Evolutionary conservation across 495 filamentous ascomycete species (phyloP).

Genomic region (Aspergillus avenaceus): DNA sequence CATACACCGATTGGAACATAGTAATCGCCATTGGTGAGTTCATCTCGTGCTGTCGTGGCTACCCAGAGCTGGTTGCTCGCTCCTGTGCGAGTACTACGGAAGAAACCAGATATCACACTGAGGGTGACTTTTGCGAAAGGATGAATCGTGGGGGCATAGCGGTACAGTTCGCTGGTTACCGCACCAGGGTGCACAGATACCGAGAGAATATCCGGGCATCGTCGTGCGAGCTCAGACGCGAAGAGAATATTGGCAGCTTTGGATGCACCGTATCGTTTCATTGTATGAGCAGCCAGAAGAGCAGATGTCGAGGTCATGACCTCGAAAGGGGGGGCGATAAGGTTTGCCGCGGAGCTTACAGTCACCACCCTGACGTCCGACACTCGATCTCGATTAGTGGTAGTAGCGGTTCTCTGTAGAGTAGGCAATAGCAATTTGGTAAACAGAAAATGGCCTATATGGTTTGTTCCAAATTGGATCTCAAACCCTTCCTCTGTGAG

Average conservation of each 20-base stretch:
- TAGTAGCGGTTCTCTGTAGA: constrained; percentile 39
- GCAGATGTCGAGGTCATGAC: constrained; percentile 27
- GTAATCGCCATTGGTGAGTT: constrained; percentile 49
- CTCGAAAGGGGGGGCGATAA: constrained; percentile 49
- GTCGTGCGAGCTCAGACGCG: constrained; percentile 54
- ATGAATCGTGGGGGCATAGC: constrained; percentile 22
- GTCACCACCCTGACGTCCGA: constrained; percentile 21
- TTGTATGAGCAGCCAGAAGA: constrained; percentile 12
- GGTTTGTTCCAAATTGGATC: constrained; percentile 68
- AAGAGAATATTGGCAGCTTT: constrained; percentile 63
- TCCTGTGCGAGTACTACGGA: constrained; percentile 38
- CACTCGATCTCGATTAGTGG: constrained; percentile 28
- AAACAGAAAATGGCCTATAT: constrained; percentile 64
- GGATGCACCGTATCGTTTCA: constrained; percentile 52
- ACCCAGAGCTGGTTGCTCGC: constrained; percentile 61
- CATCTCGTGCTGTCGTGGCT: constrained; percentile 25
- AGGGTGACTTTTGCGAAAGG: constrained; percentile 23
- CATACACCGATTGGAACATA: constrained; percentile 52
- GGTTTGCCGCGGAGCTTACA: constrained; percentile 32
- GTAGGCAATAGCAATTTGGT: constrained; percentile 58
- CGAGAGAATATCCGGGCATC: constrained; percentile 52
- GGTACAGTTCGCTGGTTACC: constrained; percentile 52
- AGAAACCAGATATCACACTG: constrained; percentile 18
- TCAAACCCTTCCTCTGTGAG: constrained; percentile 63
- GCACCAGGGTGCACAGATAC: constrained; percentile 65